Conservation (phyloP, 495 filamentous ascomycete species). For the Aspergillus leporis region DNA sequence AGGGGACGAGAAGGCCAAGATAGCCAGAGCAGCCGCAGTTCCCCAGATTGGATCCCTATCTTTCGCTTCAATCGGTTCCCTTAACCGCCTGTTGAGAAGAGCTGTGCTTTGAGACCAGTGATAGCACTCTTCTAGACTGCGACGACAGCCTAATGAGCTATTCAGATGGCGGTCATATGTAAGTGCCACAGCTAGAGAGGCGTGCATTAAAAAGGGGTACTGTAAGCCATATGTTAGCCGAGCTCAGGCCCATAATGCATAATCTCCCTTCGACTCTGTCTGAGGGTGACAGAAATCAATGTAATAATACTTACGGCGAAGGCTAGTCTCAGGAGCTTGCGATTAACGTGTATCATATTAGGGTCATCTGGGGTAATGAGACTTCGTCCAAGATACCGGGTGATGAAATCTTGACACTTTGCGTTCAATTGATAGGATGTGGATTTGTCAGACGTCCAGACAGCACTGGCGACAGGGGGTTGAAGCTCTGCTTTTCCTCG, state of each 20-base stretch:
- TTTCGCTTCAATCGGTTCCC: slow-evolving; percentile 31
- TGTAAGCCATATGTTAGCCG: slow-evolving; percentile 27
- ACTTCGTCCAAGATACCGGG: slow-evolving; percentile 38
- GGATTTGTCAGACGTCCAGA: slow-evolving; percentile 33
- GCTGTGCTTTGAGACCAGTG: slow-evolving; percentile 43
- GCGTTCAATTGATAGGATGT: slow-evolving; percentile 34
- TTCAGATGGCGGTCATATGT: slow-evolving; percentile 47
- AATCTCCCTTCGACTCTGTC: slow-evolving; percentile 1
- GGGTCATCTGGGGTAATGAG: slow-evolving; percentile 37
- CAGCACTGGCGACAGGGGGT: slow-evolving; percentile 27
- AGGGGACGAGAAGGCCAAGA: slow-evolving; percentile 39
- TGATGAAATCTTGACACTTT: slow-evolving; percentile 41
- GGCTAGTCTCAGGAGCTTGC: slow-evolving; percentile 35
- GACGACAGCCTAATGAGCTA: slow-evolving; percentile 17
- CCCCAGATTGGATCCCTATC: slow-evolving; percentile 49
- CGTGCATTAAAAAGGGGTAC: slow-evolving; percentile 51
- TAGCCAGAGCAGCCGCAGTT: slow-evolving; percentile 40
- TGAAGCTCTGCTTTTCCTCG: slow-evolving; percentile 20
- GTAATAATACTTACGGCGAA: slow-evolving; percentile 31
- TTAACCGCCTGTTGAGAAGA: slow-evolving; percentile 38
- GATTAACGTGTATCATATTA: slow-evolving; percentile 38
- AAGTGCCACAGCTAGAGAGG: slow-evolving; percentile 41
- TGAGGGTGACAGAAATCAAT: neutral
- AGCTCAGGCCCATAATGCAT: slow-evolving; percentile 1
- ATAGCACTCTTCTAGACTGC: slow-evolving; percentile 40